These are phyloP conservation scores for Diutina pseudorugosa DNA, from an alignment of 1,139 yeast species.

Conservation along the genomic window DNA sequence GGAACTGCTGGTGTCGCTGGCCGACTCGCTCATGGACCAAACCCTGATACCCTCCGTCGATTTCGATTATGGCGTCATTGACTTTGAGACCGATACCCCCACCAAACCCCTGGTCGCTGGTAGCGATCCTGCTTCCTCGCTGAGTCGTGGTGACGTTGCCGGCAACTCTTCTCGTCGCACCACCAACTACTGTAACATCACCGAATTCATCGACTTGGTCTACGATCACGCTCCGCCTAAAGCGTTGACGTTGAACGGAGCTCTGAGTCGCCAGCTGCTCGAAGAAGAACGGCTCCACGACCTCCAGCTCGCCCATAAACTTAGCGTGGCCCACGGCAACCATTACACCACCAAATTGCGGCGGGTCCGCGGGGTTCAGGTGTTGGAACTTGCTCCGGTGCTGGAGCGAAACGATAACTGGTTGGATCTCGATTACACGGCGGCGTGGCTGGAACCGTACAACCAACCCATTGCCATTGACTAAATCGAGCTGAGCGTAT, in stretches of 20 bases:
- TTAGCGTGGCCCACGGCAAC: background rate
- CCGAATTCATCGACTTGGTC: background rate
- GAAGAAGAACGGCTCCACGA: background rate
- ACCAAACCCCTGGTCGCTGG: background rate
- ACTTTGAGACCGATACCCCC: background rate
- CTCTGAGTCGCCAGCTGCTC: background rate
- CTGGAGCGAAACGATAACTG: background rate
- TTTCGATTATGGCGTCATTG: background rate
- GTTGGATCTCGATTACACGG: background rate
- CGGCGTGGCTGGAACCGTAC: background rate
- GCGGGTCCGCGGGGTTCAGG: background rate
- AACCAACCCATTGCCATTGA: background rate
- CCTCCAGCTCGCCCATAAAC: background rate
- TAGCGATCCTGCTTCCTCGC: no score
- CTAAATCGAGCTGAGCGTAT: no score
- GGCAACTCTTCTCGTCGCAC: conserved; percentile 1
- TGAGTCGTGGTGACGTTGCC: background rate
- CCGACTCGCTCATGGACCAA: background rate
- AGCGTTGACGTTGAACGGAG: background rate
- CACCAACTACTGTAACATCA: background rate
- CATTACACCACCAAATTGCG: background rate
- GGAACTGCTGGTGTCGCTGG: background rate
- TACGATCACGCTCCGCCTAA: background rate
- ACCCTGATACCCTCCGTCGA: background rate
- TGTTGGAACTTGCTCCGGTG: background rate